phyloP scores from a whole-genome alignment of 129 eudicot genomes.

The Chrysanthemum makinoi region DNA sequence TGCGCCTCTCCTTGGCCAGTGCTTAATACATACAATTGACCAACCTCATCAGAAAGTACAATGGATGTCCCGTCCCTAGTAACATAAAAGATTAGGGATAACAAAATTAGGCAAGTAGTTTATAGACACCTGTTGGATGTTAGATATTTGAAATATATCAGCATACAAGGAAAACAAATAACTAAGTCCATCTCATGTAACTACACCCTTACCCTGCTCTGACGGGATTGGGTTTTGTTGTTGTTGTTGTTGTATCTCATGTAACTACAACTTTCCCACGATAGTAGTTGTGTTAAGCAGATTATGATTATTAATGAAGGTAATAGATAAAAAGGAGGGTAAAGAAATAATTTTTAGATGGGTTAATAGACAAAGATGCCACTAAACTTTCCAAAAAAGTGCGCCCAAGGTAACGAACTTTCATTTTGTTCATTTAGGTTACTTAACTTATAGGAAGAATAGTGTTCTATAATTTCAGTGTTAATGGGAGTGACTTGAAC shows the following conservation, averaged over 20 bases:
- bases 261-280: not conserved
- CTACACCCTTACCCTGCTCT: not conserved
- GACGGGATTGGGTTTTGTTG: too few relatives aligned
- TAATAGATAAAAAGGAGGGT: not conserved
- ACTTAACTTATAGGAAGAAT: too few relatives aligned
- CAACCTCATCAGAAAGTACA: slow-evolving; percentile 96
- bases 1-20: slow-evolving; percentile 98
- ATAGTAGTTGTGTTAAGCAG: not conserved
- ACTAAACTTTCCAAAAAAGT: too few relatives aligned
- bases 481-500: too few relatives aligned
- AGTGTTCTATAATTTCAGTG: too few relatives aligned
- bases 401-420: too few relatives aligned
- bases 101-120: not conserved
- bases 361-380: too few relatives aligned
- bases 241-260: too few relatives aligned
- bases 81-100: slow-evolving; percentile 10
- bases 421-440: too few relatives aligned
- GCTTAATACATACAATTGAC: slow-evolving; percentile 81
- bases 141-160: not conserved
- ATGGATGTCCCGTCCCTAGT: slow-evolving; percentile 94
- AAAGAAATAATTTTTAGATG: not conserved
- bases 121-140: not conserved
- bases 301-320: not conserved
- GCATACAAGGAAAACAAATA: not conserved
- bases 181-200: not conserved